phyloP scores from a whole-genome alignment of 257 asterid species.

The Solanum lycopersicoides region DNA sequence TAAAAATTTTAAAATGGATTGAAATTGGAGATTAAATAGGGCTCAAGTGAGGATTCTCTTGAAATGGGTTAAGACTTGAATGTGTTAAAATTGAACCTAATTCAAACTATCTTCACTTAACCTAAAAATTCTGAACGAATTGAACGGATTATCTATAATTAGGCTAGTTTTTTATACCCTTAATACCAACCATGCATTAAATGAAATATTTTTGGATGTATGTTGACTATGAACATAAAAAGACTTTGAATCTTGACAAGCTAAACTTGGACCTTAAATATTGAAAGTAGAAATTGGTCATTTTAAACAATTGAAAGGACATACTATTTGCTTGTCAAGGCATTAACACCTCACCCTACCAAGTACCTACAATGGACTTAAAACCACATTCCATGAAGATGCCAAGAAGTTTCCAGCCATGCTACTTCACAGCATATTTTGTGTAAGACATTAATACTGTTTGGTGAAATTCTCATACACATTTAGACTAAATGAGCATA shows the following conservation, averaged over 20 bases:
- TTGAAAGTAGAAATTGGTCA: background rate
- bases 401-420: background rate
- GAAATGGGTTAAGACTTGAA: no score
- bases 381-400: background rate
- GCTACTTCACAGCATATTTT: background rate
- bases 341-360: background rate
- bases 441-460: background rate
- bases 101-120: rapidly evolving
- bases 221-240: background rate
- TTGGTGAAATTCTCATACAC: background rate
- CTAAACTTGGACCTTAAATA: background rate
- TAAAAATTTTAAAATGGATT: no score
- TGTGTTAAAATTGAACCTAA: no score
- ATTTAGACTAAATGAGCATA: background rate
- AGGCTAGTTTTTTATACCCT: no score
- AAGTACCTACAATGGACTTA: background rate
- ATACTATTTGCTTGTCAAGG: background rate
- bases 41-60: no score
- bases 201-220: background rate
- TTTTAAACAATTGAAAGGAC: background rate
- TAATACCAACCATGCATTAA: background rate
- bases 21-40: no score
- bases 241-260: background rate
- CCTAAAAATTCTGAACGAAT: no score
- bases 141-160: no score